Conservation (phyloP, 1,284 basidiomycete genomes). For the Trametes hirsuta region DNA sequence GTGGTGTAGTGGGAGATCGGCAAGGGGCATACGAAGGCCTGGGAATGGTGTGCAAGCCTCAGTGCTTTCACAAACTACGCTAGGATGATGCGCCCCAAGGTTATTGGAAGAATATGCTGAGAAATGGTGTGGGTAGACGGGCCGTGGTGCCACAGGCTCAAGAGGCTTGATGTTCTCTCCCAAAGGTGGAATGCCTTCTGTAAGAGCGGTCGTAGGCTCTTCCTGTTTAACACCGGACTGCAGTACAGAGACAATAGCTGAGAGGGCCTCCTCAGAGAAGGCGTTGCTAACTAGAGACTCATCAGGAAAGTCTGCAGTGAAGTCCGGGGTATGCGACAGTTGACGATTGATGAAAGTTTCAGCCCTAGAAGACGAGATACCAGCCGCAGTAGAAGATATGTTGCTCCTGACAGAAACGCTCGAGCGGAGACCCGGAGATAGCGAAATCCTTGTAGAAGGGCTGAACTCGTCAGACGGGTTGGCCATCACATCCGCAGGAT, state of each 20-base stretch:
- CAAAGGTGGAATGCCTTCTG: background rate
- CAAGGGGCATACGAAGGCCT: conserved; percentile 10
- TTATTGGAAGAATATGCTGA: conserved; percentile 1
- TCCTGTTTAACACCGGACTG: conserved; percentile 18
- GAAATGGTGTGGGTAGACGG: conserved; percentile 8
- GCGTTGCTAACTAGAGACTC: conserved; percentile 14
- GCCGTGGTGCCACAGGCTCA: conserved; percentile 15
- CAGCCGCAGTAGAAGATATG: background rate
- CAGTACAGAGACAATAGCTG: conserved; percentile 33
- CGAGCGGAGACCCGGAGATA: background rate
- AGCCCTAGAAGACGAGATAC: background rate
- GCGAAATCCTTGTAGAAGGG: conserved; percentile 1
- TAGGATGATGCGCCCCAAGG: conserved; percentile 8
- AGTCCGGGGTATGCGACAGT: conserved; percentile 7
- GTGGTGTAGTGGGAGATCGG: conserved; percentile 6
- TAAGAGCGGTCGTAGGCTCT: background rate
- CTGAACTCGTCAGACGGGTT: conserved; percentile 7
- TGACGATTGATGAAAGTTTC: background rate
- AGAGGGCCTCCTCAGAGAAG: conserved; percentile 32
- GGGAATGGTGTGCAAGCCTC: background rate
- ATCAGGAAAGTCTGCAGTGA: conserved; percentile 21
- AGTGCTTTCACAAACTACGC: background rate
- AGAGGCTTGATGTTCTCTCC: background rate
- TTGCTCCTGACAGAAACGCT: background rate
- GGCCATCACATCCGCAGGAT: conserved; percentile 51